Evolutionary conservation across 2,329 filamentous ascomycete genomes (phyloP).

Genomic region (Aureobasidium sp.): DNA sequence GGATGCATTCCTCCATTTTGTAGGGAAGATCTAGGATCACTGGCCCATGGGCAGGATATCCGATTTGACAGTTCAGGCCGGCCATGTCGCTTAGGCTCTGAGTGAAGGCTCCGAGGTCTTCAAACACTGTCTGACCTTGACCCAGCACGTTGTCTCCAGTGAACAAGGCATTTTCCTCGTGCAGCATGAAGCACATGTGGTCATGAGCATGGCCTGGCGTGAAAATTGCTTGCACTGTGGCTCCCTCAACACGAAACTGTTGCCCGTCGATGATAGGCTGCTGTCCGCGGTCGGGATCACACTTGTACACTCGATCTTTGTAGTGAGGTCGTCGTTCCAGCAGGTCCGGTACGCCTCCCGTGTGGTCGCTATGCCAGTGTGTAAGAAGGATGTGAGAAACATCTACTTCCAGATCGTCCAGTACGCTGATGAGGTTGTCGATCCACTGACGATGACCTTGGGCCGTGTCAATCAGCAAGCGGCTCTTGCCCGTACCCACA

Average conservation of each 20-base stretch:
- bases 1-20: not conserved
- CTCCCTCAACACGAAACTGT: not conserved
- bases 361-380: constrained; percentile 42
- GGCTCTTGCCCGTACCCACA: constrained; percentile 30
- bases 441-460: constrained; percentile 31
- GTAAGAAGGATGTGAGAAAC: constrained; percentile 40
- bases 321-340: constrained; percentile 21
- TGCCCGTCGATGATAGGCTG: not conserved
- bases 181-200: not conserved
- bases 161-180: not conserved
- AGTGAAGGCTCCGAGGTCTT: not conserved
- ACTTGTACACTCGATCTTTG: not conserved
- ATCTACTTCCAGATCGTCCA: constrained; percentile 25
- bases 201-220: not conserved
- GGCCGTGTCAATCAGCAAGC: constrained; percentile 34
- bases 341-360: constrained; percentile 37
- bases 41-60: not conserved
- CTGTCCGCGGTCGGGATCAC: not conserved
- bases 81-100: not conserved
- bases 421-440: constrained; percentile 28
- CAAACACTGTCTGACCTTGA: not conserved
- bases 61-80: not conserved
- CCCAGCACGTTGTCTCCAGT: not conserved
- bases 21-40: not conserved
- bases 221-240: not conserved